These are phyloP conservation scores for Cryptococcus maquisensis DNA, from an alignment of 1,284 basidiomycete genomes.

Conservation along the genomic window DNA sequence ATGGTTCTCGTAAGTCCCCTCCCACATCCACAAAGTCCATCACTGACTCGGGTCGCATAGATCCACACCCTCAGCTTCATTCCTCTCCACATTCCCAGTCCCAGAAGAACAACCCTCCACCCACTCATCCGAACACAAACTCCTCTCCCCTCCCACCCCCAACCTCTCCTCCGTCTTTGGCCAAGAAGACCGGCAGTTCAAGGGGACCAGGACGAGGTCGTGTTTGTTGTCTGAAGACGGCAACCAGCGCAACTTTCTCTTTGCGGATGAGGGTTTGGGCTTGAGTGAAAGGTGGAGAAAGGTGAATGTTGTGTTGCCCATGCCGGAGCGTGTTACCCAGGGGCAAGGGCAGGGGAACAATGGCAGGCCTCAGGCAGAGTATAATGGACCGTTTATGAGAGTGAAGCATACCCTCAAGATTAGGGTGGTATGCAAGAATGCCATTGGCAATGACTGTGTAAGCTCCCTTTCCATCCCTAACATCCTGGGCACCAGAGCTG, in stretches of 20 bases:
- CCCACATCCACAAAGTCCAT: background rate
- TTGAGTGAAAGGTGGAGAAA: conserved; percentile 36
- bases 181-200: conserved; percentile 13
- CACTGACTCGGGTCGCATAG: conserved; percentile 16
- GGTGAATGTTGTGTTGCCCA: conserved; percentile 42
- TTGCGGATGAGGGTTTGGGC: conserved; percentile 33
- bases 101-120: conserved; percentile 32
- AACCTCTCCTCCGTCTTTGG: conserved; percentile 16
- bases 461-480: conserved; percentile 2
- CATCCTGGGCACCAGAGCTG: background rate
- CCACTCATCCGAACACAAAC: conserved; percentile 16
- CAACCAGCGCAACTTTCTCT: conserved; percentile 39
- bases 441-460: conserved; percentile 18
- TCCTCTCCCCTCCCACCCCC: conserved; percentile 25
- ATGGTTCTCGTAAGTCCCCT: conserved; percentile 28
- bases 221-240: conserved; percentile 37
- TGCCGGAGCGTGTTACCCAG: conserved; percentile 17
- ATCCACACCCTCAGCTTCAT: conserved; percentile 22
- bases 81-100: conserved; percentile 29
- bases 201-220: conserved; percentile 11
- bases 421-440: conserved; percentile 27
- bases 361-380: conserved; percentile 24
- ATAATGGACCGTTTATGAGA: conserved; percentile 35
- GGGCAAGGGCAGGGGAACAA: conserved; percentile 2
- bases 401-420: conserved; percentile 43